Evolutionary conservation across 2,329 filamentous ascomycete genomes (phyloP), one percentile per base, ranked within the genome.

Genomic region (Alternaria novae-zelandiae): DNA sequence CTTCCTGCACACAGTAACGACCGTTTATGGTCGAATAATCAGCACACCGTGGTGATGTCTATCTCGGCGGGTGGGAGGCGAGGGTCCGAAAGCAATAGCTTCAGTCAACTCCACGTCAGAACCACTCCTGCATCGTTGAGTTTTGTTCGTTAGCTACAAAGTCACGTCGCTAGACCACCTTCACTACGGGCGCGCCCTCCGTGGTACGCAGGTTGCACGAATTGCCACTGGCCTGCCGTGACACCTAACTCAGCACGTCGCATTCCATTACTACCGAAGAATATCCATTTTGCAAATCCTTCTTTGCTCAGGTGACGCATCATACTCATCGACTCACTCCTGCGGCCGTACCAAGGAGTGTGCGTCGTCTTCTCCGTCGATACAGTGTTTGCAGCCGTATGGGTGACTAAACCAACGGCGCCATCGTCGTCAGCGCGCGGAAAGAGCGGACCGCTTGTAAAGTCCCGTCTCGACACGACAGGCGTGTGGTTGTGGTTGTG

Each of bases 371-470:
- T n/a, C 13, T n/a, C 13, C 0, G 15, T 36, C 7, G 32, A 36
- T 36, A 0, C 7, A n/a, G 32, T 1, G 15, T n/a, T 36, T 36
- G 32, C 32, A 36, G 32, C 0, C 32, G 32, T 9, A 1, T 36
- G 32, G 13, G 32, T 36, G 2, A 36, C 4, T n/a, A 5, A n/a
- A 36, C 15, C 0, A 3, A 36, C 32, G 4, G 32, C 32, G 15
- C 32, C 0, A 36, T 36, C 15, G 4, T 36, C 13, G 30, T 36
- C 30, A 4, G 30, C 32, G 13, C 32, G 15, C 32, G 7, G 32
- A n/a, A 3, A n/a, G 7, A n/a, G 32, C 2, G 7, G 4, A 3
- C 13, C 7, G 15, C 32, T 36, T 3, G 0, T 5, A 0, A 1
- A 36, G 7, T 0, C 7, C 7, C 0, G 32, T 36, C 32, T n/a